Conservation (phyloP, 2,329 filamentous ascomycete genomes). For the Mariannaea sp. region DNA sequence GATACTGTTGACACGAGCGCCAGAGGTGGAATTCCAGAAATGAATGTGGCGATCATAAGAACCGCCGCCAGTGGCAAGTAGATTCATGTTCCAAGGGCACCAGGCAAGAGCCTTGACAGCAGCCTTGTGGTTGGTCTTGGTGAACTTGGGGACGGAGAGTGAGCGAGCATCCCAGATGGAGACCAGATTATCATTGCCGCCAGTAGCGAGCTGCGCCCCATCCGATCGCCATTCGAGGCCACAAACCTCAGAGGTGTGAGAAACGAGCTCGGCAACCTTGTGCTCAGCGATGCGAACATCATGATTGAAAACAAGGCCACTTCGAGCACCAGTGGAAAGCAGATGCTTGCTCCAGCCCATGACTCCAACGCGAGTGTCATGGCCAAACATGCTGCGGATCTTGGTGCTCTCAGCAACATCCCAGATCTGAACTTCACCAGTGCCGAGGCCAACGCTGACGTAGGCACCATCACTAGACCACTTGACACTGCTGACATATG, state of each 20-base stretch:
- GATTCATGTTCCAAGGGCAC: conserved; percentile 99
- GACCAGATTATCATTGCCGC: conserved; percentile 98
- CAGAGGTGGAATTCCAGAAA: conserved; percentile 99
- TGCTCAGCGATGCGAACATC: conserved; percentile 97
- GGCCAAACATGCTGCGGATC: conserved; percentile 97
- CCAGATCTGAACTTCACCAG: conserved; percentile 98
- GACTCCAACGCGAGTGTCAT: conserved; percentile 93
- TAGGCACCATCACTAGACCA: conserved; percentile 98
- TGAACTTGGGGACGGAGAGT: conserved; percentile 93
- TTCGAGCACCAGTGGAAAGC: conserved; percentile 91
- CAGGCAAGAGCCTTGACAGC: conserved; percentile 97
- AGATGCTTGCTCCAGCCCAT: conserved; percentile 99
- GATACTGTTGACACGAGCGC: conserved; percentile 97
- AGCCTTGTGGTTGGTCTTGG: conserved; percentile 99
- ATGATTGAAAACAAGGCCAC: conserved; percentile 96
- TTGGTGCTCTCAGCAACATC: conserved; percentile 94
- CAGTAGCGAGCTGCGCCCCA: conserved; percentile 93
- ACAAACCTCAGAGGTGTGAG: conserved; percentile 96
- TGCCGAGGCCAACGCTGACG: conserved; percentile 91
- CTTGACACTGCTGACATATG: conserved; percentile 97
- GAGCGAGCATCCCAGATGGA: conserved; percentile 99
- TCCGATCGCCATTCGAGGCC: conserved; percentile 97
- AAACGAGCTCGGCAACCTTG: conserved; percentile 96
- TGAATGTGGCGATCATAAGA: conserved; percentile 98
- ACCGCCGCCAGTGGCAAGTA: conserved; percentile 93